phyloP scores from a whole-genome alignment of 1,284 basidiomycete genomes.

The Cryptococcus wingfieldii region DNA sequence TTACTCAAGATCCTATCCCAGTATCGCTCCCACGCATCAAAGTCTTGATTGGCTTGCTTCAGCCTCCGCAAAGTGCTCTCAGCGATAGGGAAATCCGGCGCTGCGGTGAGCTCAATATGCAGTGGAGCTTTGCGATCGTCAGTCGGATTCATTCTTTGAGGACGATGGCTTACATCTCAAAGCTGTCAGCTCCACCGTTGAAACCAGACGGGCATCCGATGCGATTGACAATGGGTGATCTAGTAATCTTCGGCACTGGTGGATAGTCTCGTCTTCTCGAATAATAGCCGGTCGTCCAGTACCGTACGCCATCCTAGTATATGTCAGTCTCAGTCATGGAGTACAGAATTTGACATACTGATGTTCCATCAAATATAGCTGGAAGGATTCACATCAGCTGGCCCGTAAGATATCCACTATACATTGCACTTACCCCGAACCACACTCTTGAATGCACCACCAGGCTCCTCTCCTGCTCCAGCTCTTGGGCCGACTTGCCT shows the following conservation, averaged over 20 bases:
- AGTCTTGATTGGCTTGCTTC: conserved; percentile 48
- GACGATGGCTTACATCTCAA: conserved; percentile 27
- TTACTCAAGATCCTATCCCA: conserved; percentile 47
- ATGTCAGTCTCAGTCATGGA: conserved; percentile 6
- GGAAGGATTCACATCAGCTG: neutral
- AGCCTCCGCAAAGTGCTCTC: conserved; percentile 43
- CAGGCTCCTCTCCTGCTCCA: conserved; percentile 67
- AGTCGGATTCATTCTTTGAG: neutral
- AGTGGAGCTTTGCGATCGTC: conserved; percentile 33
- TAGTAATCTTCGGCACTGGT: conserved; percentile 71
- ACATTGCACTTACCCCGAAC: conserved; percentile 58
- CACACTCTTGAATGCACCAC: conserved; percentile 76
- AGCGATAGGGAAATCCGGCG: conserved; percentile 44
- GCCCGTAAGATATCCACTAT: neutral
- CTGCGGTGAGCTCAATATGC: conserved; percentile 45
- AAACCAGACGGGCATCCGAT: conserved; percentile 90
- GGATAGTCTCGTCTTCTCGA: conserved; percentile 84
- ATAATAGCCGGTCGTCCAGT: conserved; percentile 86
- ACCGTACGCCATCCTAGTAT: conserved; percentile 68
- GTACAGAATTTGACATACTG: conserved; percentile 58
- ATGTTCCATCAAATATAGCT: conserved; percentile 82
- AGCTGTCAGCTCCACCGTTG: conserved; percentile 58
- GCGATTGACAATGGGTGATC: conserved; percentile 83
- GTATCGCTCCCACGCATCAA: conserved; percentile 49
- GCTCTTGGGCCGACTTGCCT: conserved; percentile 55